Base-by-base conservation (phyloP, 192 early-diverging fungal species). In the Backusella circina region DNA sequence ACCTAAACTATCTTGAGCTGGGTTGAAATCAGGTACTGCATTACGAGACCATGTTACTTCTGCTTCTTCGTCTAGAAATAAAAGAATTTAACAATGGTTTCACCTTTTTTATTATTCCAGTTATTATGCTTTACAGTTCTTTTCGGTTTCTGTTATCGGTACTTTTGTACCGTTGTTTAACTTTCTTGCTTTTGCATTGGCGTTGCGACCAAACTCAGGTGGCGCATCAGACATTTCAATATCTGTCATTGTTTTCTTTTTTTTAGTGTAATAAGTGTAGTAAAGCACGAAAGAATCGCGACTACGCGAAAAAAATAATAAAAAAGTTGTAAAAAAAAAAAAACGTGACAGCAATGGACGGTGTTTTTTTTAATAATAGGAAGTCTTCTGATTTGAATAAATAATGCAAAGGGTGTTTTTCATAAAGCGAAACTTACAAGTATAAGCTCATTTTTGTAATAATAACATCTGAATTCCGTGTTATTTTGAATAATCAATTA, bases 231-330 rank as follows among this genome's bases (percentile, higher is more conserved):
- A 61, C 54, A 38, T 68, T 3, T 68, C 33, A n/a, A 23, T 68
- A 68, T 68, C 33, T 26, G 33, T 36, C 32, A 36, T 66, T 33
- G 16, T 66, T 66, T 26, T 65, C n/a, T 68, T 68, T 68, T 68
- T 68, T 5, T 21, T 68, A 32, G 21, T 67, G 64, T 30, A 15
- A 36, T 68, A 33, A 68, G 18, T 68, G 31, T 68, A 21, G 38
- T 37, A 68, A 37, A 33, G 66, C 35, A 37, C n/a, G 32, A 33
- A 68, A 33, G 2, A 33, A 68, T 68, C 32, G 65, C 65, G 26
- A 66, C n/a, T 37, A 68, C 33, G 32, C n/a, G 66, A 36, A 37
- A 35, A 67, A 67, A 67, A 37, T 10, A 5, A 44, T 18, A 37
- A 18, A 16, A 33, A 67, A 67, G 12, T 31, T 12, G 2, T n/a